phyloP scores from a whole-genome alignment of 2,329 filamentous ascomycete genomes.

The Cladosporium phlei region DNA sequence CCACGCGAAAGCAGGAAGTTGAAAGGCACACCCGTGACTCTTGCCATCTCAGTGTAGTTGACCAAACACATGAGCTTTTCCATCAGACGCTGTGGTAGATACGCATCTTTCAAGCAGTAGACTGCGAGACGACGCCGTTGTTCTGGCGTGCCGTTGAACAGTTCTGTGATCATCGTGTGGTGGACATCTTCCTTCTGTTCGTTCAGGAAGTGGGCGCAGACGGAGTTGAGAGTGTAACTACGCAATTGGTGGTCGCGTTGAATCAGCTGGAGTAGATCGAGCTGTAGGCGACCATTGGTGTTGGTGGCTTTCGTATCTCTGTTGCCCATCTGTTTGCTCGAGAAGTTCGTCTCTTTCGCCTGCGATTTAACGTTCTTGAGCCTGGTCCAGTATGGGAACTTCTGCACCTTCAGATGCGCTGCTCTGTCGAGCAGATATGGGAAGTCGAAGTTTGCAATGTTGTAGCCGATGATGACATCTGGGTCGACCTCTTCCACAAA shows the following conservation, averaged over 20 bases:
- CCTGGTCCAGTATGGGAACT: constrained; percentile 85
- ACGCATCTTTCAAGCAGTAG: constrained; percentile 97
- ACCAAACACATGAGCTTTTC: constrained; percentile 98
- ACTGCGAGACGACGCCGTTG: constrained; percentile 84
- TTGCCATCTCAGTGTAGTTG: constrained; percentile 99
- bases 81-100: constrained; percentile 87
- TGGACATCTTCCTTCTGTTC: constrained; percentile 99
- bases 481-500: constrained; percentile 89
- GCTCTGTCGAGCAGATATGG: constrained; percentile 89
- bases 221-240: constrained; percentile 96
- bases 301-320: constrained; percentile 92
- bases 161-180: constrained; percentile 97
- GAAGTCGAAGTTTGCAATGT: constrained; percentile 98
- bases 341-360: constrained; percentile 77
- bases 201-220: constrained; percentile 87
- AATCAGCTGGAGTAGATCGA: constrained; percentile 90
- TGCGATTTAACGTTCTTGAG: constrained; percentile 66
- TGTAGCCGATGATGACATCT: constrained; percentile 98
- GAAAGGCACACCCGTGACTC: constrained; percentile 97
- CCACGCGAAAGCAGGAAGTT: constrained; percentile 87
- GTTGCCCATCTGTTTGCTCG: constrained; percentile 97
- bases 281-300: constrained; percentile 85
- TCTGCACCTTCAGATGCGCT: constrained; percentile 70
- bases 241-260: constrained; percentile 91
- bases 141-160: constrained; percentile 94